These are phyloP conservation scores for Bolboschoenoplectus hybrid DNA, from an alignment of 202 grass and related monocot species.

Conservation along the genomic window DNA sequence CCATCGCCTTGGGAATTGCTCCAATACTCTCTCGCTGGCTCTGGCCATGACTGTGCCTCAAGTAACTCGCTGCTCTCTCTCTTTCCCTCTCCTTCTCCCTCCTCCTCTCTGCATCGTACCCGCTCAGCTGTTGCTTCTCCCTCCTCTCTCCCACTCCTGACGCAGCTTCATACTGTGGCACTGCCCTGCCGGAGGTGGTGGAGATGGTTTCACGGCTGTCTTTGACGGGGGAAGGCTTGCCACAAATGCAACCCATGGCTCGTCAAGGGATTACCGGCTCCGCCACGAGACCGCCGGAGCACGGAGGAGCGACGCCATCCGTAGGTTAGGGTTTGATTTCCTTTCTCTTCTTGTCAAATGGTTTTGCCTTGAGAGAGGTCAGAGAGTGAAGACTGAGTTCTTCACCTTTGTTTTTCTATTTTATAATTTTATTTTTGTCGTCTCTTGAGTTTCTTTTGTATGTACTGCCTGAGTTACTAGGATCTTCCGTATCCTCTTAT, in stretches of 20 bases:
- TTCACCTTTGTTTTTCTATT: conserved; percentile 5
- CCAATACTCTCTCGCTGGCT: conserved; percentile 18
- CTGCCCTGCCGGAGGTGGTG: conserved; percentile 21
- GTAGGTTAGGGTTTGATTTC: conserved; percentile 29
- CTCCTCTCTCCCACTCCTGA: conserved; percentile 43
- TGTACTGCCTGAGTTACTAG: not conserved
- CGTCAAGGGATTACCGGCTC: conserved; percentile 15
- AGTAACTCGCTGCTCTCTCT: conserved; percentile 55
- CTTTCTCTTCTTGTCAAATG: not conserved
- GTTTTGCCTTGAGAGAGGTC: not conserved
- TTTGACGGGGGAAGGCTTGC: conserved; percentile 54
- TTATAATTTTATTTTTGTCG: conserved; percentile 17
- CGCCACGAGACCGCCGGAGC: not conserved
- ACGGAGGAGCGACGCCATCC: not conserved
- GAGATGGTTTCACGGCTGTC: conserved; percentile 43
- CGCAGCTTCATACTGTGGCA: conserved; percentile 46
- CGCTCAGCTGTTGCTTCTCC: conserved; percentile 38
- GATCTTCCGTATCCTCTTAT: not conserved
- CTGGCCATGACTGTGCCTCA: conserved; percentile 47
- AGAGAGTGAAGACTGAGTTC: conserved; percentile 25
- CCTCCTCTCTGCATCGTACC: conserved; percentile 65
- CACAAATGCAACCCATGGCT: conserved; percentile 93
- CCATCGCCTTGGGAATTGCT: conserved; percentile 56
- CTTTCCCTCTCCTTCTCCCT: conserved; percentile 56
- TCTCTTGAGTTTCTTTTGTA: conserved; percentile 18